Percentiles rank a stretch among this genome's conserved stretches.
Conservation (phyloP, 1,284 basidiomycete species). For the Ceratobasidium sp. region DNA sequence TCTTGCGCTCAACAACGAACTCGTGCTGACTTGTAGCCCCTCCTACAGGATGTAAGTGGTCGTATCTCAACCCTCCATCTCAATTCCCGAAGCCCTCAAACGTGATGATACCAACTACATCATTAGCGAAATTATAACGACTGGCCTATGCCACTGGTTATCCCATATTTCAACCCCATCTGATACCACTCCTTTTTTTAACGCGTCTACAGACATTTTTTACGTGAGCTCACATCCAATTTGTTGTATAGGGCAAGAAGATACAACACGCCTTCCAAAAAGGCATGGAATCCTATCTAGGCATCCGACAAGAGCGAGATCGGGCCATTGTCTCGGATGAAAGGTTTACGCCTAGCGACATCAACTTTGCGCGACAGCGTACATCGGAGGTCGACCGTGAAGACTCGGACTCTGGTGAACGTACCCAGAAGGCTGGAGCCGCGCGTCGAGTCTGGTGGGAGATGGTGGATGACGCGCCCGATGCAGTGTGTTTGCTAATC, state of each 20-base stretch:
- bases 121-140: slow-evolving; percentile 41
- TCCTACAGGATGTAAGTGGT: slow-evolving; percentile 29
- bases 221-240: slow-evolving; percentile 10
- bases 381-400: slow-evolving; percentile 13
- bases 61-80: background rate
- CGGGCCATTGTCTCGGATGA: slow-evolving; percentile 1
- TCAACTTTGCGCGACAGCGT: slow-evolving; percentile 22
- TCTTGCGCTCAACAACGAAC: background rate
- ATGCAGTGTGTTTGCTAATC: slow-evolving; percentile 3
- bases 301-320: slow-evolving; percentile 15
- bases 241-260: slow-evolving; percentile 21
- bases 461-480: slow-evolving; percentile 18
- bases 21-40: slow-evolving; percentile 37
- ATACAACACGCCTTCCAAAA: slow-evolving; percentile 31
- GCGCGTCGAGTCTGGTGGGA: slow-evolving; percentile 38
- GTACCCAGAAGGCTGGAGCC: slow-evolving; percentile 11
- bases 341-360: background rate
- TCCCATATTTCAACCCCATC: slow-evolving; percentile 38
- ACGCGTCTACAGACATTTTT: background rate
- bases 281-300: slow-evolving; percentile 38
- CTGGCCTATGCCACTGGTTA: slow-evolving; percentile 39
- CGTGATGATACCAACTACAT: slow-evolving; percentile 27
- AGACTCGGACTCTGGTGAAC: background rate
- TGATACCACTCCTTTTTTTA: slow-evolving; percentile 1
- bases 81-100: background rate